These are phyloP conservation scores for Xylaria digitata DNA, from an alignment of 2,329 filamentous ascomycete genomes.

Conservation along the genomic window DNA sequence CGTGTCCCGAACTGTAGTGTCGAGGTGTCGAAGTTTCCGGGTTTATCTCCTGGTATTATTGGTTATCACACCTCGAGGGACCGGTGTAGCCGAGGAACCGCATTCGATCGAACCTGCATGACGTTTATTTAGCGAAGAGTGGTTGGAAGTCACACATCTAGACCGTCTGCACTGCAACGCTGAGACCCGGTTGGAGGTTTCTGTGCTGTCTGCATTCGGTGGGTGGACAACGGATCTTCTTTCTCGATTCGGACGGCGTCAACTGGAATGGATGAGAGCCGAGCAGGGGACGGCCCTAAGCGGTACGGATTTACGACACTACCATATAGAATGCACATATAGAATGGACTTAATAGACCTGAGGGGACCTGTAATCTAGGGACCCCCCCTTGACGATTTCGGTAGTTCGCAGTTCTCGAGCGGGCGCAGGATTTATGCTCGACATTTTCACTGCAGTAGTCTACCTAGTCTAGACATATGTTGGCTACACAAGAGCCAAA, in stretches of 20 bases:
- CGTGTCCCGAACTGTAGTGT: not conserved
- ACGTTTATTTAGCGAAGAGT: not conserved
- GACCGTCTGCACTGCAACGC: constrained; percentile 14
- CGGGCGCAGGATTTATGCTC: constrained; percentile 25
- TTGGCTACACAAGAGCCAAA: constrained; percentile 7
- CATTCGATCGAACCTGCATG: constrained; percentile 5
- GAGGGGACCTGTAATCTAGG: constrained; percentile 10
- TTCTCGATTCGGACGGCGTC: constrained; percentile 25
- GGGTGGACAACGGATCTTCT: constrained; percentile 18
- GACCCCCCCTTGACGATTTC: constrained; percentile 4
- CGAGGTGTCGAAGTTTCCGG: not conserved
- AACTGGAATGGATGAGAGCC: constrained; percentile 9
- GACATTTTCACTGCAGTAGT: constrained; percentile 26
- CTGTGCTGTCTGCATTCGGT: constrained; percentile 23
- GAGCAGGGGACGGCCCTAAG: constrained; percentile 9
- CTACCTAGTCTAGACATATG: not conserved
- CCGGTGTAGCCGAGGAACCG: constrained; percentile 1
- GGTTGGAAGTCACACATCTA: not conserved
- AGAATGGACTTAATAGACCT: not conserved
- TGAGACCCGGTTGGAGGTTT: constrained; percentile 10
- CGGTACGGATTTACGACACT: constrained; percentile 8
- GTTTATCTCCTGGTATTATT: not conserved
- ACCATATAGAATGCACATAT: not conserved
- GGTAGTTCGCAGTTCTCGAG: constrained; percentile 16
- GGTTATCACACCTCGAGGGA: not conserved